A percentile compares a stretch with the other conserved stretches of the same genome.
Evolutionary conservation across 2,329 filamentous ascomycete genomes (phyloP).

Genomic region (Cladobotryum protrusum): DNA sequence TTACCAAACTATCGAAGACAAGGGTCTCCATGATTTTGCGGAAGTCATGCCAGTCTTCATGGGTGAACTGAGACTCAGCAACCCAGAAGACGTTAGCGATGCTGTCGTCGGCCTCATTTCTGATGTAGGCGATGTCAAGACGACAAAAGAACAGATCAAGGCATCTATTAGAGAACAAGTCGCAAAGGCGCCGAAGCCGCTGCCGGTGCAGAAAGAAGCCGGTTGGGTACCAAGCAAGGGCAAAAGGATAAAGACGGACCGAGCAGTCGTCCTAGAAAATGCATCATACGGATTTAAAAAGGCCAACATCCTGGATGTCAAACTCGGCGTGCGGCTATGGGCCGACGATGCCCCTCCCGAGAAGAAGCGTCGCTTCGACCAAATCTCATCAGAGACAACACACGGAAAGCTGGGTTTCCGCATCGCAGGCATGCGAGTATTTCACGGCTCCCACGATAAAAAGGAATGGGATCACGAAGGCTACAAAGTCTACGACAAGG

Average conservation of each 20-base stretch:
- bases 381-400: slow-evolving; percentile 53
- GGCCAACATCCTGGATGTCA: slow-evolving; percentile 89
- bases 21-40: slow-evolving; percentile 65
- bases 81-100: slow-evolving; percentile 46
- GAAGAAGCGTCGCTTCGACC: slow-evolving; percentile 55
- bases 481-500: slow-evolving; percentile 57
- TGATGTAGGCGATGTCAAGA: slow-evolving; percentile 27
- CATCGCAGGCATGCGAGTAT: slow-evolving; percentile 60
- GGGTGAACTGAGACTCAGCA: slow-evolving; percentile 68
- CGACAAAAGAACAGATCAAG: slow-evolving; percentile 27
- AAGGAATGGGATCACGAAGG: slow-evolving; percentile 47
- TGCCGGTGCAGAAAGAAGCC: neutral
- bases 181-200: slow-evolving; percentile 14
- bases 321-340: slow-evolving; percentile 82
- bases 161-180: slow-evolving; percentile 28
- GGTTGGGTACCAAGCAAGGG: slow-evolving; percentile 44
- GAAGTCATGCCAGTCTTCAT: slow-evolving; percentile 80
- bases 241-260: slow-evolving; percentile 65
- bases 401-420: slow-evolving; percentile 56
- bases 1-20: slow-evolving; percentile 63
- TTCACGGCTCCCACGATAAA: slow-evolving; percentile 48
- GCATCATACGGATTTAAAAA: slow-evolving; percentile 71
- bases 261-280: slow-evolving; percentile 81
- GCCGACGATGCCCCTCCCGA: slow-evolving; percentile 61
- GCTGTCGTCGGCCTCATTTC: slow-evolving; percentile 39